A percentile compares a stretch with the other conserved stretches of the same genome.
phyloP scores from a whole-genome alignment of 805 yeast species.

The Yarrowia sp. region DNA sequence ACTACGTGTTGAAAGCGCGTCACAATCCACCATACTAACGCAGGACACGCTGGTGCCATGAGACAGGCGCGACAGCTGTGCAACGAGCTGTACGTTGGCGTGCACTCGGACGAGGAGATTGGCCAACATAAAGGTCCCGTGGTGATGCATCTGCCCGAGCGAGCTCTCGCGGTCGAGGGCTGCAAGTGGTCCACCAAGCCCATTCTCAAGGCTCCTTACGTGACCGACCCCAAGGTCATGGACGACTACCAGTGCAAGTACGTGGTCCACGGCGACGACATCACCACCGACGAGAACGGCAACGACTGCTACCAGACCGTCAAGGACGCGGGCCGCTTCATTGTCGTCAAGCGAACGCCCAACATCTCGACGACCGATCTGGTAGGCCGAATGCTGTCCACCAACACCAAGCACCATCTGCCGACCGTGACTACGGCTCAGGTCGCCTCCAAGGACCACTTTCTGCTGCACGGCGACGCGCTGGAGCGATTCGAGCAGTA shows the following conservation, averaged over 20 bases:
- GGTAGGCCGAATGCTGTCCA: slow-evolving; percentile 79
- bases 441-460: slow-evolving; percentile 29
- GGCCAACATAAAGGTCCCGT: slow-evolving; percentile 84
- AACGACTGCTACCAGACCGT: slow-evolving; percentile 85
- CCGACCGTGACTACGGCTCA: slow-evolving; percentile 33
- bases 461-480: slow-evolving; percentile 41
- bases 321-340: slow-evolving; percentile 80
- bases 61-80: slow-evolving; percentile 88
- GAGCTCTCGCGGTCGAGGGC: slow-evolving; percentile 80
- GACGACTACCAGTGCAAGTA: slow-evolving; percentile 71
- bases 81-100: slow-evolving; percentile 73
- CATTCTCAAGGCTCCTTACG: slow-evolving; percentile 84
- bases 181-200: slow-evolving; percentile 83
- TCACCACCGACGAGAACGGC: slow-evolving; percentile 94
- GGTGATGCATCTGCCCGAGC: slow-evolving; percentile 80
- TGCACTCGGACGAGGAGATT: slow-evolving; percentile 90
- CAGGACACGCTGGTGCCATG: slow-evolving; percentile 90
- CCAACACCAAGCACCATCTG: slow-evolving; percentile 58
- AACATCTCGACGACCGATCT: slow-evolving; percentile 94
- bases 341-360: slow-evolving; percentile 90
- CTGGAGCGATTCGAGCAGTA: slow-evolving; percentile 50
- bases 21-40: background rate
- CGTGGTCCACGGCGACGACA: slow-evolving; percentile 99
- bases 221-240: slow-evolving; percentile 80
- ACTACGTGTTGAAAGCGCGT: background rate